These are phyloP conservation scores for Neurospora sp. DNA, from an alignment of 495 filamentous ascomycete genomes.

Conservation along the genomic window DNA sequence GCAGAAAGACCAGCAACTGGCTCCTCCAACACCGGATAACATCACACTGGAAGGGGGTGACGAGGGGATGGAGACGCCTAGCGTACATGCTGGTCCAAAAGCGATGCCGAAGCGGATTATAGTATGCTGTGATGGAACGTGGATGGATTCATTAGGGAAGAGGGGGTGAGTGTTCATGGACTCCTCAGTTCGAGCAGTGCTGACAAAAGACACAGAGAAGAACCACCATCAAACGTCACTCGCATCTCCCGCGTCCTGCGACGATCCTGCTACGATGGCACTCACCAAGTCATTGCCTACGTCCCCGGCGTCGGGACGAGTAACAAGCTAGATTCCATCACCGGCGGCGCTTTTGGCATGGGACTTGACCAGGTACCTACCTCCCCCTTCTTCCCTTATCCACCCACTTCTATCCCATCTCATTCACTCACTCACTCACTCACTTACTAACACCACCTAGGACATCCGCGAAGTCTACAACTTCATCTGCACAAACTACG, in stretches of 20 bases:
- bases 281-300: constrained; percentile 35
- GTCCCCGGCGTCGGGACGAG: constrained; percentile 35
- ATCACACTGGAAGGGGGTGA: not conserved
- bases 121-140: constrained; percentile 26
- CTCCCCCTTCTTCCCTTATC: not conserved
- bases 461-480: constrained; percentile 55
- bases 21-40: not conserved
- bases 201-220: not conserved
- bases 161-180: constrained; percentile 6
- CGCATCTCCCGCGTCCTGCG: constrained; percentile 28
- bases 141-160: constrained; percentile 27
- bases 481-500: constrained; percentile 55
- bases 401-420: not conserved
- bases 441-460: not conserved
- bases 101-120: constrained; percentile 18
- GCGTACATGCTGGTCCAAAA: not conserved
- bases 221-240: constrained; percentile 36
- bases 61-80: not conserved
- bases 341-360: constrained; percentile 38
- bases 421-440: not conserved
- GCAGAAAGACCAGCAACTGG: not conserved
- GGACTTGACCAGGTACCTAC: constrained; percentile 20
- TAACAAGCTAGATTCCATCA: constrained; percentile 32
- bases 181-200: not conserved
- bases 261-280: constrained; percentile 22